phyloP scores from a whole-genome alignment of 768 basidiomycete genomes.

The Lentinula raphanica region DNA sequence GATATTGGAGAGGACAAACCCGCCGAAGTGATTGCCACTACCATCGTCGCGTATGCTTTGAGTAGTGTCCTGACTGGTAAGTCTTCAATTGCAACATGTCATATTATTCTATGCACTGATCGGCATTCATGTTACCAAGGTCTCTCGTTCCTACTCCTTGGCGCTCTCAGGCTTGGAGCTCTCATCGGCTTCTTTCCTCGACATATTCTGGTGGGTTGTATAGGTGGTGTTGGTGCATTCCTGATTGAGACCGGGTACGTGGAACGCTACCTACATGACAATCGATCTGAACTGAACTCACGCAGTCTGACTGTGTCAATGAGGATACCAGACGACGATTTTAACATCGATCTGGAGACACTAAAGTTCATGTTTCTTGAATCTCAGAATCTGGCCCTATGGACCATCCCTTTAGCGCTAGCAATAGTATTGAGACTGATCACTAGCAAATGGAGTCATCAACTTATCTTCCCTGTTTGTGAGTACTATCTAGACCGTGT shows the following conservation, averaged over 20 bases:
- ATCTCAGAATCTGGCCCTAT: constrained; percentile 59
- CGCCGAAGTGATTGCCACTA: constrained; percentile 80
- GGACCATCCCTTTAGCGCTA: constrained; percentile 73
- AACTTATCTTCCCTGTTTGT: constrained; percentile 89
- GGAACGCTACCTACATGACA: background rate
- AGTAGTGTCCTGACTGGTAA: constrained; percentile 83
- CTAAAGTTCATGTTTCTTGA: constrained; percentile 66
- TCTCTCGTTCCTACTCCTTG: constrained; percentile 81
- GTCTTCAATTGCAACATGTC: constrained; percentile 5
- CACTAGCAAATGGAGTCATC: constrained; percentile 77
- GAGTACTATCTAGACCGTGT: constrained; percentile 23
- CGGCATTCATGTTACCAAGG: constrained; percentile 32
- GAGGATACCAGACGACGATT: constrained; percentile 73
- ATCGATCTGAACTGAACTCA: constrained; percentile 2
- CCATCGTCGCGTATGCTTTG: constrained; percentile 81
- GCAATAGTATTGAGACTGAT: constrained; percentile 76
- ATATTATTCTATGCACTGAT: background rate
- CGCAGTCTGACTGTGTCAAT: constrained; percentile 77
- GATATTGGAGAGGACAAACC: constrained; percentile 69
- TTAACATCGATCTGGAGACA: constrained; percentile 60
- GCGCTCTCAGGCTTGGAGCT: constrained; percentile 74
- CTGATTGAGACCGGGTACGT: constrained; percentile 81
- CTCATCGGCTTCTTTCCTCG: constrained; percentile 95
- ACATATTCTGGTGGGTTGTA: constrained; percentile 94
- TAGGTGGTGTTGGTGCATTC: constrained; percentile 95